Evolutionary conservation across 108 stramenopile genomes (phyloP).

Genomic region (Fragilaria crotonensis): DNA sequence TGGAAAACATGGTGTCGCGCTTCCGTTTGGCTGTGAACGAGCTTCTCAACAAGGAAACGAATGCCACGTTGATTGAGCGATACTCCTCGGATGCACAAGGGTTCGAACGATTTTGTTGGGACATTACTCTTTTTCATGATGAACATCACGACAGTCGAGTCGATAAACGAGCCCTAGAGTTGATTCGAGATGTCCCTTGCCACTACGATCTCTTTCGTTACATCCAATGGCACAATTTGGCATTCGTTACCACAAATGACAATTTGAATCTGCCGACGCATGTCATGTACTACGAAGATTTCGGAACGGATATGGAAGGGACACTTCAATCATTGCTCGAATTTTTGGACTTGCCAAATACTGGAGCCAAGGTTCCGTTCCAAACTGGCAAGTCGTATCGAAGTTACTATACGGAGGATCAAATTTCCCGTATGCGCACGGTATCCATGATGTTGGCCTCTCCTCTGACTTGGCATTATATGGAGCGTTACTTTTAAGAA

Average conservation of each 20-base stretch:
- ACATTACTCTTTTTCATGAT: constrained; percentile 12
- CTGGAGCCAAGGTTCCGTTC: constrained; percentile 19
- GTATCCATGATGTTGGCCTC: background rate
- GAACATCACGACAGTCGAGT: constrained; percentile 18
- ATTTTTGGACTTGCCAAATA: constrained; percentile 33
- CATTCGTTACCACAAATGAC: background rate
- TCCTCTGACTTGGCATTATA: background rate
- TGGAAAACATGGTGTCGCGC: constrained; percentile 60
- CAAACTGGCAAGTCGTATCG: constrained; percentile 32
- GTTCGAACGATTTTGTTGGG: constrained; percentile 50
- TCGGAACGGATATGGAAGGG: constrained; percentile 28
- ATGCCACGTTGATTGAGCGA: background rate
- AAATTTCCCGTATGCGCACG: constrained; percentile 11
- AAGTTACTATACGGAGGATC: constrained; percentile 29
- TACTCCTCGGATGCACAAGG: constrained; percentile 32
- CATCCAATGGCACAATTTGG: constrained; percentile 58
- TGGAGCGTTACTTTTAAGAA: constrained; percentile 2
- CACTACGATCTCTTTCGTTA: constrained; percentile 61
- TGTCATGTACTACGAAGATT: constrained; percentile 55
- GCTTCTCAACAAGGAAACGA: background rate
- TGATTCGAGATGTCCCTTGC: constrained; percentile 40
- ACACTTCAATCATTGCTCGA: constrained; percentile 29
- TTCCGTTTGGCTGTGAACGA: constrained; percentile 37
- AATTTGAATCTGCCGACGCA: constrained; percentile 33
- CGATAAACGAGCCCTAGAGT: constrained; percentile 6